These are phyloP conservation scores for Microcyclosporella mali DNA, from an alignment of 2,329 filamentous ascomycete species.

Conservation along the genomic window DNA sequence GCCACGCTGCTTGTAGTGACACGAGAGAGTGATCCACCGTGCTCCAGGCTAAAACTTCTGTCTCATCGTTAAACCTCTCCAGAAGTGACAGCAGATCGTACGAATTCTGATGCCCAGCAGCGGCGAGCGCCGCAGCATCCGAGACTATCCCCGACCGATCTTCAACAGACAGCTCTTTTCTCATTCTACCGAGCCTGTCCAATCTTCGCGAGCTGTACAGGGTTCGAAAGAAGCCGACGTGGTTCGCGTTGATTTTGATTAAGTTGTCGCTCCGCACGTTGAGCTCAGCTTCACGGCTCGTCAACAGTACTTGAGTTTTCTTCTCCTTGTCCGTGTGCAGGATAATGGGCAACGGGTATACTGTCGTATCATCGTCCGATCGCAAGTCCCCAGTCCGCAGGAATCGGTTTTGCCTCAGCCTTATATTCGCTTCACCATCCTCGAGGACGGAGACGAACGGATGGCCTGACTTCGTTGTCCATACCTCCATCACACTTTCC, in stretches of 20 bases:
- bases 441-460: not conserved
- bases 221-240: not conserved
- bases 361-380: not conserved
- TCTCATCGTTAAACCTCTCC: not conserved
- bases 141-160: not conserved
- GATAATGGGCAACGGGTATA: not conserved
- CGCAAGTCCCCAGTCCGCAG: not conserved
- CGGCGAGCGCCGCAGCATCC: not conserved
- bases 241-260: not conserved
- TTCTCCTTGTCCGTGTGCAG: not conserved
- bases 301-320: not conserved
- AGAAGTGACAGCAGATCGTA: not conserved
- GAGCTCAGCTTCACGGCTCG: not conserved
- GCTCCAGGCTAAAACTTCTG: not conserved
- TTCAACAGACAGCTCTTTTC: not conserved
- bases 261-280: not conserved
- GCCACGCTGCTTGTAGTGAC: not conserved
- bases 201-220: not conserved
- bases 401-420: not conserved
- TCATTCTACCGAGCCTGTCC: not conserved
- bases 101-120: not conserved
- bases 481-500: constrained; percentile 62
- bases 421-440: not conserved
- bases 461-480: constrained; percentile 1
- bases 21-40: not conserved